Conservation (phyloP, 108 stramenopile genomes). For the Conticribra guillardii region DNA sequence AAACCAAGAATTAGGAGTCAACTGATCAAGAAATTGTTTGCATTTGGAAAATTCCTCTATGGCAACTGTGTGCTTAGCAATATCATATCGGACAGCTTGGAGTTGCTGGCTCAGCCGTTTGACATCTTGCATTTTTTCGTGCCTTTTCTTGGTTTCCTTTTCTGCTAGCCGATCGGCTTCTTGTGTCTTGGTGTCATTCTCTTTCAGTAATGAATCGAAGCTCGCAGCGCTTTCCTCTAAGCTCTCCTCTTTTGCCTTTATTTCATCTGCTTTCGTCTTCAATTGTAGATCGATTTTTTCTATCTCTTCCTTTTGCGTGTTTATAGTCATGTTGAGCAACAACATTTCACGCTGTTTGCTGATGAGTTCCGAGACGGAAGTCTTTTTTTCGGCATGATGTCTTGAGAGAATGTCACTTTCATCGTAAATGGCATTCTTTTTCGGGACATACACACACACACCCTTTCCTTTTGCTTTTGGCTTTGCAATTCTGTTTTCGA, state of each 20-base stretch:
- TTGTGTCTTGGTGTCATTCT: constrained; percentile 79
- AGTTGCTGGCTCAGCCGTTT: constrained; percentile 73
- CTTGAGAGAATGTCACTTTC: background rate
- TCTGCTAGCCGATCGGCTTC: constrained; percentile 74
- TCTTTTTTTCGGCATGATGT: background rate
- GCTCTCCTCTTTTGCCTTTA: constrained; percentile 64
- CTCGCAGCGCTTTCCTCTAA: constrained; percentile 77
- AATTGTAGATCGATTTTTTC: constrained; percentile 78
- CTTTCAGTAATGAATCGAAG: constrained; percentile 83
- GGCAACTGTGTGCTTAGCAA: constrained; percentile 65
- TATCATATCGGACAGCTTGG: constrained; percentile 58
- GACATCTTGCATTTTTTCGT: constrained; percentile 68
- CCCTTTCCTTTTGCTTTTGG: background rate
- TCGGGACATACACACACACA: background rate
- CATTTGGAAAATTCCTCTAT: constrained; percentile 71
- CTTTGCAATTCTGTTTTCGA: background rate
- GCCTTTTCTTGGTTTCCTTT: constrained; percentile 64
- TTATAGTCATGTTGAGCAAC: constrained; percentile 74
- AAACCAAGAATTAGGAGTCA: constrained; percentile 69
- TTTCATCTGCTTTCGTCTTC: constrained; percentile 71
- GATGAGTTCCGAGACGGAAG: constrained; percentile 48
- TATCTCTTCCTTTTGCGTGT: constrained; percentile 83
- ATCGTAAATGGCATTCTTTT: background rate
- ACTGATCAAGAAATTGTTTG: constrained; percentile 65
- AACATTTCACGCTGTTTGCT: constrained; percentile 83